Evolutionary conservation across 2,329 filamentous ascomycete genomes (phyloP).

Genomic region (Colletotrichum sp.): DNA sequence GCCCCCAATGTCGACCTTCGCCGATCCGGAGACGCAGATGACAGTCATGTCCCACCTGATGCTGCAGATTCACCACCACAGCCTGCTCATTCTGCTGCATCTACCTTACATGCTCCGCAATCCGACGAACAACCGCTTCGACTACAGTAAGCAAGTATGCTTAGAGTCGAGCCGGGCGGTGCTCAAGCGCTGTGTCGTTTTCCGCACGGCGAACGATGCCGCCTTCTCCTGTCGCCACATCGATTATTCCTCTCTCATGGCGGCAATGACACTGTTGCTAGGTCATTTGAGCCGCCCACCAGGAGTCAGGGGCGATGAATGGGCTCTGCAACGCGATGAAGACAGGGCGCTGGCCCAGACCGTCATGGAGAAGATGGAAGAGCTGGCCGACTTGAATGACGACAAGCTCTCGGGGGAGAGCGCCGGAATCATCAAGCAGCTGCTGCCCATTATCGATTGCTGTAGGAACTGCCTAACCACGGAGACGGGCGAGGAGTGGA

Average conservation of each 20-base stretch:
- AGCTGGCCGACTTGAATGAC: constrained; percentile 39
- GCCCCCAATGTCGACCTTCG: constrained; percentile 27
- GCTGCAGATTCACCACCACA: constrained; percentile 55
- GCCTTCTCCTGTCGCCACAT: constrained; percentile 50
- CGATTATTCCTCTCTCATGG: constrained; percentile 58
- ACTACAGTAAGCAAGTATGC: constrained; percentile 54
- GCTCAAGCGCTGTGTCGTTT: constrained; percentile 52
- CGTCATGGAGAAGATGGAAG: constrained; percentile 37
- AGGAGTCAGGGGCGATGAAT: constrained; percentile 21
- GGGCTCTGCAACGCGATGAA: constrained; percentile 28
- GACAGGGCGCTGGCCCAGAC: constrained; percentile 42
- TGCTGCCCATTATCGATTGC: constrained; percentile 45
- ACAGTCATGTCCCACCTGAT: constrained; percentile 38
- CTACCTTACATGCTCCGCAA: constrained; percentile 58
- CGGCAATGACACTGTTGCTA: constrained; percentile 54
- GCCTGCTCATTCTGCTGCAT: constrained; percentile 57
- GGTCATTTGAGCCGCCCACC: constrained; percentile 46
- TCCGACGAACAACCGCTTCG: constrained; percentile 40
- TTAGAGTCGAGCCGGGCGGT: constrained; percentile 56
- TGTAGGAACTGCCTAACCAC: constrained; percentile 8
- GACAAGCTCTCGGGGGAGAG: constrained; percentile 48
- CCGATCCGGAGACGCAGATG: constrained; percentile 10
- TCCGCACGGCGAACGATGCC: constrained; percentile 42
- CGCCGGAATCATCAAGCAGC: constrained; percentile 45
- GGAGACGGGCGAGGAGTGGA: constrained; percentile 21